Percentiles rank a stretch among this genome's conserved stretches.
Evolutionary conservation across 371 early-diverging fungal species (phyloP).

Genomic region (Chytridium lagenaria): DNA sequence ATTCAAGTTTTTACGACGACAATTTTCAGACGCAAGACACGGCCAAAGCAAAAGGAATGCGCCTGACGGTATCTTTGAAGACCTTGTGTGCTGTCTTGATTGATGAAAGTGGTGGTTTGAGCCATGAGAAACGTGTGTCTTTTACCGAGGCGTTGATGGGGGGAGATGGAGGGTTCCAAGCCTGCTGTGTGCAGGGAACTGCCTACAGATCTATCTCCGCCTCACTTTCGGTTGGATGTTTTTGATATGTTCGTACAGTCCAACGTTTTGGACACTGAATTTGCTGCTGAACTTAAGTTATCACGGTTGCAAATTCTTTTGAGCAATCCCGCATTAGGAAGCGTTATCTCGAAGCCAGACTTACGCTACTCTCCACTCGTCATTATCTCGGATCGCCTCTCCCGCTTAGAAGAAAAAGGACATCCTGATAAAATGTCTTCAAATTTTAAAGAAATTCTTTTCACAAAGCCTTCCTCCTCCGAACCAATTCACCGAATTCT

Average conservation of each 20-base stretch:
- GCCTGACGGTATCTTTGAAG: not conserved
- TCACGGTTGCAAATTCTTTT: not conserved
- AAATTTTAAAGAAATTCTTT: no score
- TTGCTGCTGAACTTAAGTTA: not conserved
- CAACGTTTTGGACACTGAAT: not conserved
- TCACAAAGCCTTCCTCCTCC: no score
- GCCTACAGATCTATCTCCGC: not conserved
- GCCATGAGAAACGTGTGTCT: not conserved
- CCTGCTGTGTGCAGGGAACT: no score
- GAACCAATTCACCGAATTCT: no score
- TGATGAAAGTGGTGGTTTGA: not conserved
- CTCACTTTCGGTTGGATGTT: not conserved
- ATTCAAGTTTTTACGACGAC: not conserved
- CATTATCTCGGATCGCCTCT: no score
- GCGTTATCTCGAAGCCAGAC: not conserved
- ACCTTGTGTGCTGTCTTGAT: not conserved
- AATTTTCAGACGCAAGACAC: not conserved
- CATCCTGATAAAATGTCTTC: no score
- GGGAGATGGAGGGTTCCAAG: no score
- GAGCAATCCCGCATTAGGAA: not conserved
- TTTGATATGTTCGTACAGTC: not conserved
- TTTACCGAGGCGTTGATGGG: no score
- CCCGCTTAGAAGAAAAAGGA: no score
- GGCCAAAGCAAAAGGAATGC: not conserved
- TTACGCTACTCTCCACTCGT: not conserved